Percentiles rank a stretch among this genome's conserved stretches.
phyloP scores from a whole-genome alignment of 768 basidiomycete species.

The Rhizopogon vulgaris region DNA sequence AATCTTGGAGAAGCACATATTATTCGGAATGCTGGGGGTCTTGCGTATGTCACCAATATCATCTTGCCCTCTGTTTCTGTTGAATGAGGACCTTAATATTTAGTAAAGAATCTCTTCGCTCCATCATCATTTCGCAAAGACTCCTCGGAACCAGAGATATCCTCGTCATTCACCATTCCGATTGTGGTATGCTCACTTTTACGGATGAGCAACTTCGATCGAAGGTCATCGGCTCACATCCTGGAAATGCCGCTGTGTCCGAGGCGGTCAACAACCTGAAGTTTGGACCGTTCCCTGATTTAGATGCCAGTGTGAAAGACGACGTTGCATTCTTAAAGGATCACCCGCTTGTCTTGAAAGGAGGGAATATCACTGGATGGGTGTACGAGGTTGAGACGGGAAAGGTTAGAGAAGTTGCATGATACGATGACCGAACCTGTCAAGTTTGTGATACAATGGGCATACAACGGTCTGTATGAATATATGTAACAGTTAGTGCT shows the following conservation, averaged over 20 bases:
- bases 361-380: conserved; percentile 58
- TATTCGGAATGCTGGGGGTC: conserved; percentile 69
- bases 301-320: conserved; percentile 48
- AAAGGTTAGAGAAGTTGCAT: conserved; percentile 34
- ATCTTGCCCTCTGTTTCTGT: neutral
- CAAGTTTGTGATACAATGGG: neutral
- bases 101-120: conserved; percentile 60
- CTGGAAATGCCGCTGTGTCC: conserved; percentile 31
- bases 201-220: conserved; percentile 41
- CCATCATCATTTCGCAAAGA: conserved; percentile 66
- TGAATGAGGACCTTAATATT: neutral
- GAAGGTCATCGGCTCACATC: conserved; percentile 42
- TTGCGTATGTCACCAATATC: conserved; percentile 37
- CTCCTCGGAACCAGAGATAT: conserved; percentile 66
- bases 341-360: conserved; percentile 49
- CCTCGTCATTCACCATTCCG: conserved; percentile 65
- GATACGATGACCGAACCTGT: neutral
- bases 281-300: conserved; percentile 31
- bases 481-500: neutral
- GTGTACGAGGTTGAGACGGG: conserved; percentile 59
- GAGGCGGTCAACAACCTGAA: conserved; percentile 47
- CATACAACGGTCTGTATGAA: neutral
- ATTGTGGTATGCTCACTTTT: conserved; percentile 70
- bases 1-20: conserved; percentile 66
- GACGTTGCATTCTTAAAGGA: conserved; percentile 56